Evolutionary conservation across 371 early-diverging fungal species (phyloP).

Genomic region (Parasitella parasitica): DNA sequence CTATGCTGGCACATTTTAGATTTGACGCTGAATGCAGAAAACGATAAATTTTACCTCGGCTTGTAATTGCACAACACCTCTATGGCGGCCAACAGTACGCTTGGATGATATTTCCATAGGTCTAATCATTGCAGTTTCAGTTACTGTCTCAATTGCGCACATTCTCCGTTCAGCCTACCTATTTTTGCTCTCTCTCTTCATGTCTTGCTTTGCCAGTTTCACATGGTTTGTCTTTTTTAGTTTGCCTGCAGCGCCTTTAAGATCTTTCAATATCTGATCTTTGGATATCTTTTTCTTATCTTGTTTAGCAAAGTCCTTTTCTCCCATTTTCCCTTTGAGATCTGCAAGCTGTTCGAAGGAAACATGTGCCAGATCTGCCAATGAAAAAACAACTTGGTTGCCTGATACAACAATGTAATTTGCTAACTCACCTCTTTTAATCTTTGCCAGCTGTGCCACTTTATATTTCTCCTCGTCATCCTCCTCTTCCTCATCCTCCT

Average conservation of each 20-base stretch:
- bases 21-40: background rate
- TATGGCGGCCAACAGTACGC: conserved; percentile 73
- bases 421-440: conserved; percentile 39
- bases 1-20: conserved; percentile 18
- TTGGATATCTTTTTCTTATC: conserved; percentile 25
- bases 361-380: conserved; percentile 69
- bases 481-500: background rate
- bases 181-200: conserved; percentile 51
- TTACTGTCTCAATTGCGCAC: background rate
- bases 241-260: conserved; percentile 36
- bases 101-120: conserved; percentile 84
- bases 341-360: conserved; percentile 79
- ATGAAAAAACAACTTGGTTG: background rate
- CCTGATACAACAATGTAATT: background rate
- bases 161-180: conserved; percentile 23
- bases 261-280: conserved; percentile 40
- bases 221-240: conserved; percentile 40
- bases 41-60: conserved; percentile 46
- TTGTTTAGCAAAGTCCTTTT: conserved; percentile 20
- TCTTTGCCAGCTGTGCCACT: conserved; percentile 28
- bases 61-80: conserved; percentile 72
- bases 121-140: conserved; percentile 26
- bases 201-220: conserved; percentile 41
- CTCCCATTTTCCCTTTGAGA: conserved; percentile 65
- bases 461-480: conserved; percentile 8